Evolutionary conservation across 1,139 yeast species (phyloP).

Genomic region (Hyphopichia wangnamkhiaoensis): DNA sequence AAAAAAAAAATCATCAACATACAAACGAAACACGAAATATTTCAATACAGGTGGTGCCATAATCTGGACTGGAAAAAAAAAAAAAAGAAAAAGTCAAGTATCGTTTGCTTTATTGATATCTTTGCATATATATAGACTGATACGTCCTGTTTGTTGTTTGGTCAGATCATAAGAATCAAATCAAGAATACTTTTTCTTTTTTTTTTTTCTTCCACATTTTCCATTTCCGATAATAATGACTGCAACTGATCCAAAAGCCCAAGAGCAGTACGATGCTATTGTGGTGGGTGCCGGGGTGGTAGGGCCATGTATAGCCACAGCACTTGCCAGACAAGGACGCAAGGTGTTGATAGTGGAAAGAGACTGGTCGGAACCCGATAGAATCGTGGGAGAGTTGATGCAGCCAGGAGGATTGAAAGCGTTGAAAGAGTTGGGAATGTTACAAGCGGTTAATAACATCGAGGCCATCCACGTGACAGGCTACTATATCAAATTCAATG

Average conservation of each 20-base stretch:
- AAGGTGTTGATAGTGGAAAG: constrained; percentile 76
- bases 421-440: constrained; percentile 77
- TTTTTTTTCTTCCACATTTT: neutral
- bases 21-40: no score
- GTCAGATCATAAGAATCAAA: no score
- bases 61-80: neutral
- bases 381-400: constrained; percentile 94
- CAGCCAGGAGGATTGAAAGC: constrained; percentile 95
- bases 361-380: constrained; percentile 88
- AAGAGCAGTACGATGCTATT: constrained; percentile 52
- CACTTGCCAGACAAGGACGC: constrained; percentile 87
- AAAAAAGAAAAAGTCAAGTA: neutral
- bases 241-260: neutral
- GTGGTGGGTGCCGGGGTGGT: constrained; percentile 95
- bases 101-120: neutral
- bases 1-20: neutral
- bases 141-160: no score
- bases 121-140: neutral
- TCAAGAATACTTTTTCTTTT: neutral
- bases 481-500: constrained; percentile 71
- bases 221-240: neutral
- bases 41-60: neutral
- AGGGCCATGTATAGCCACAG: constrained; percentile 92
- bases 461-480: constrained; percentile 81
- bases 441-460: constrained; percentile 73